phyloP scores from a whole-genome alignment of 1,284 basidiomycete genomes.

The Rhodotorula sp. region DNA sequence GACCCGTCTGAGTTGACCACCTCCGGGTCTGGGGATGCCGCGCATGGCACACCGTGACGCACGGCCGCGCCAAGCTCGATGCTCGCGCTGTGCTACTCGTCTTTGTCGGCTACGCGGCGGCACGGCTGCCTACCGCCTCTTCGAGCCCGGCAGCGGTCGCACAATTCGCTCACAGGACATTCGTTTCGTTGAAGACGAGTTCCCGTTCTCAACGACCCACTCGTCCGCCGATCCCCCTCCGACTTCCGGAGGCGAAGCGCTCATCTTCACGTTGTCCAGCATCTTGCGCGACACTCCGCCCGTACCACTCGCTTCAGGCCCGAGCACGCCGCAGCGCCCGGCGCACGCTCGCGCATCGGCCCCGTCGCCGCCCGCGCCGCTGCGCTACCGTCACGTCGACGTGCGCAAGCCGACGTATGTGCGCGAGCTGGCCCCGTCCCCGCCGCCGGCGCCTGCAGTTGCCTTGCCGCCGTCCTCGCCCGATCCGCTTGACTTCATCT shows the following conservation, averaged over 20 bases:
- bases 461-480: background rate
- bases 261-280: background rate
- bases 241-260: no score
- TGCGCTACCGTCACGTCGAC: background rate
- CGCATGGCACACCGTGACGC: conserved; percentile 50
- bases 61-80: conserved; percentile 4
- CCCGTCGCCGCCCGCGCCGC: background rate
- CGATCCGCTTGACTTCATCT: conserved; percentile 5
- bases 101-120: conserved; percentile 8
- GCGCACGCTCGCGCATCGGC: no score
- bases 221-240: no score
- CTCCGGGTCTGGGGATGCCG: conserved; percentile 50
- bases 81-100: background rate
- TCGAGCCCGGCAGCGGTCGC: background rate
- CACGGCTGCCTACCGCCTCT: conserved; percentile 10
- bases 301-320: no score
- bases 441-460: no score
- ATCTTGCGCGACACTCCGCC: no score
- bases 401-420: background rate
- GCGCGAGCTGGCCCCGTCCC: background rate
- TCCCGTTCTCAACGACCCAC: no score
- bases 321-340: no score
- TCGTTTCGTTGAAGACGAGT: conserved; percentile 6
- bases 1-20: conserved; percentile 48
- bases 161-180: background rate